Evolutionary conservation across 345 rosid genomes (phyloP).

Genomic region (Eucalyptus grandis): DNA sequence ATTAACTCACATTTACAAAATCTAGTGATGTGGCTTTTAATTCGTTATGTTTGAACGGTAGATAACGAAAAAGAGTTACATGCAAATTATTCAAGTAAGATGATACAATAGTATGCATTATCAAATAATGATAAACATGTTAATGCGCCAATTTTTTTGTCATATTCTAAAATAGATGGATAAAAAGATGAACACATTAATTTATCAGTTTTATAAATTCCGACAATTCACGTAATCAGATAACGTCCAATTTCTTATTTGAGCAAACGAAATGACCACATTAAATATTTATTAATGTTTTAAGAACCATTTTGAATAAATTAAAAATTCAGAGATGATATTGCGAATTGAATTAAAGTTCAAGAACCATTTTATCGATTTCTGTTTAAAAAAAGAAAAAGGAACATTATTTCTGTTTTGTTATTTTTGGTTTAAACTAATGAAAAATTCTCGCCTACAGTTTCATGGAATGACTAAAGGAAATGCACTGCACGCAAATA

Average conservation of each 20-base stretch:
- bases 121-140: background rate
- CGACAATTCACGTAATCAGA: fast-evolving
- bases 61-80: background rate
- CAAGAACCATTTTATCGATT: fast-evolving
- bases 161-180: background rate
- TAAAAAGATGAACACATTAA: background rate
- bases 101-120: background rate
- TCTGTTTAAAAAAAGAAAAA: background rate
- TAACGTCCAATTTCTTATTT: fast-evolving
- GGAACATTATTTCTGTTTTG: background rate
- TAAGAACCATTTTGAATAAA: fast-evolving
- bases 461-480: background rate
- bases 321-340: fast-evolving
- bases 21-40: fast-evolving
- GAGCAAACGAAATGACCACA: fast-evolving
- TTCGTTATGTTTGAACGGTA: fast-evolving
- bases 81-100: background rate
- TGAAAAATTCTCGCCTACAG: background rate
- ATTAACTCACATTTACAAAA: background rate
- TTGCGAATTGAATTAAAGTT: fast-evolving
- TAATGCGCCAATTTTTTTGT: background rate
- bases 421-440: background rate
- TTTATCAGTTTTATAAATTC: background rate
- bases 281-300: fast-evolving
- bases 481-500: background rate